phyloP scores from a whole-genome alignment of 2,329 filamentous ascomycete genomes.

The Nemania sp. region DNA sequence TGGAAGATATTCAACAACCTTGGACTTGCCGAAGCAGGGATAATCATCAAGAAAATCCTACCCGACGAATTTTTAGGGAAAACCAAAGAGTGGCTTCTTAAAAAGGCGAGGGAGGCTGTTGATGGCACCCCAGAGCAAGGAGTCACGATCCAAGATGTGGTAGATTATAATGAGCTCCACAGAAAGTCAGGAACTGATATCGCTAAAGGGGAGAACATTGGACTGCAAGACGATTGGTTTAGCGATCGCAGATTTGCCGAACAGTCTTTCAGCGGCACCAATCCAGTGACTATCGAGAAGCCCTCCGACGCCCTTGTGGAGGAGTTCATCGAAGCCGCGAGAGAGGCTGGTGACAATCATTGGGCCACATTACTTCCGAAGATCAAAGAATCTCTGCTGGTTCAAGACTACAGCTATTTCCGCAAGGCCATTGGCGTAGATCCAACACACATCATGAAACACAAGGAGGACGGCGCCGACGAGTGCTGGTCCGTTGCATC shows the following conservation, averaged over 20 bases:
- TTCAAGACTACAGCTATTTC: slow-evolving; percentile 44
- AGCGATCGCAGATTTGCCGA: slow-evolving; percentile 49
- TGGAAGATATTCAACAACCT: background rate
- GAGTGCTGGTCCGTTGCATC: slow-evolving; percentile 33
- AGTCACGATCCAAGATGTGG: background rate
- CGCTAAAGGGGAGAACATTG: slow-evolving; percentile 26
- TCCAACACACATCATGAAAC: background rate
- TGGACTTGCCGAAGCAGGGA: background rate
- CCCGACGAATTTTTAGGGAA: background rate
- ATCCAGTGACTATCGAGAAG: slow-evolving; percentile 50
- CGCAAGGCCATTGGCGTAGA: slow-evolving; percentile 1
- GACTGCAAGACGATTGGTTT: slow-evolving; percentile 43
- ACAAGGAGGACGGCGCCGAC: background rate
- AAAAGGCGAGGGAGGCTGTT: background rate
- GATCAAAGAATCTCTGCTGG: slow-evolving; percentile 38
- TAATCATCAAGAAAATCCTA: background rate
- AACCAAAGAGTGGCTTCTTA: background rate
- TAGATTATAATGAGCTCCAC: background rate
- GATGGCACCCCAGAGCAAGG: background rate
- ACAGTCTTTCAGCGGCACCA: slow-evolving; percentile 49
- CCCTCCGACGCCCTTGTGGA: slow-evolving; percentile 28
- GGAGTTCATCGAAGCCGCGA: background rate
- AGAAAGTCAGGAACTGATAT: background rate
- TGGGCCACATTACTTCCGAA: background rate
- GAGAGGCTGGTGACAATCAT: slow-evolving; percentile 10